Percentiles rank a stretch among this genome's conserved stretches.
These are phyloP conservation scores for Botrytis byssoidea DNA, from an alignment of 2,329 filamentous ascomycete genomes.

Conservation along the genomic window DNA sequence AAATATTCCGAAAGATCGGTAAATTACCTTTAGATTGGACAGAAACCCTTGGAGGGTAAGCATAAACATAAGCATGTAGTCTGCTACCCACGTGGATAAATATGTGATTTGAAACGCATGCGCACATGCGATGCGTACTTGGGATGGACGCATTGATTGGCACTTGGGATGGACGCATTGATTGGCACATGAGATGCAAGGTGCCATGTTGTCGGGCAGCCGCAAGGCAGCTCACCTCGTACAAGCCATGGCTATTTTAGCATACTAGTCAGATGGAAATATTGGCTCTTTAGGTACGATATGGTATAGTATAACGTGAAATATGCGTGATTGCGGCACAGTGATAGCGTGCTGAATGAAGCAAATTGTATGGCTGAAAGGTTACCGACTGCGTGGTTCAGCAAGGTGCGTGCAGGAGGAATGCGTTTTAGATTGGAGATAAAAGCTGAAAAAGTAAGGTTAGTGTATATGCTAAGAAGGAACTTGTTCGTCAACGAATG, in stretches of 20 bases:
- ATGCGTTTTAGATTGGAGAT: not conserved
- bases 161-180: not conserved
- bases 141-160: not conserved
- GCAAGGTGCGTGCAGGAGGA: not conserved
- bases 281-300: not conserved
- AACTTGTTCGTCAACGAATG: not conserved
- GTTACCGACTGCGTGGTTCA: slow-evolving; percentile 4
- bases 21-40: not conserved
- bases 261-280: not conserved
- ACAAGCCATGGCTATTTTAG: not conserved
- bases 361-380: not conserved
- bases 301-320: not conserved
- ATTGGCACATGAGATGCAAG: not conserved
- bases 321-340: not conserved
- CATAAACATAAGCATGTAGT: not conserved
- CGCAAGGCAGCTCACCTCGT: not conserved
- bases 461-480: not conserved
- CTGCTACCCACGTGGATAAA: not conserved
- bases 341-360: not conserved
- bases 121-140: not conserved
- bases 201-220: not conserved
- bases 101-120: not conserved
- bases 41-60: not conserved
- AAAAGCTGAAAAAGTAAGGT: not conserved
- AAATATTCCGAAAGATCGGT: not conserved